These are phyloP conservation scores for Candida mesenterica DNA, from an alignment of 1,139 yeast genomes.

Conservation along the genomic window DNA sequence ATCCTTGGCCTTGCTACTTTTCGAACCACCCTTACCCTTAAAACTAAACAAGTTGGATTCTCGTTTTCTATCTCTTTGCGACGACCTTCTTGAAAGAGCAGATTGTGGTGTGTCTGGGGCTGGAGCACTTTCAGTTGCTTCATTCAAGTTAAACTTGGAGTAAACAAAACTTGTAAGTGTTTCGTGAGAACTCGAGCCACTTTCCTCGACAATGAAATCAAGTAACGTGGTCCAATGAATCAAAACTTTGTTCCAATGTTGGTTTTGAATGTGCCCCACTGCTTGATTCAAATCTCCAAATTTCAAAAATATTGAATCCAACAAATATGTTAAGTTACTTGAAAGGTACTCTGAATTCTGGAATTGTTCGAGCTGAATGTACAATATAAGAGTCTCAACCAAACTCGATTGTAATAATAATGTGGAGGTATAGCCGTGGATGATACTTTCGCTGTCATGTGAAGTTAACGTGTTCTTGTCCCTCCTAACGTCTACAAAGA, in stretches of 20 bases:
- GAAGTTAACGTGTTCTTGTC: conserved; percentile 22
- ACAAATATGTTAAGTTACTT: conserved; percentile 24
- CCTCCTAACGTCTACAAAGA: conserved; percentile 17
- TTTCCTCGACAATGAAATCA: conserved; percentile 35
- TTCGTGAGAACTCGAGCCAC: conserved; percentile 42
- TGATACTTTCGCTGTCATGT: conserved; percentile 30
- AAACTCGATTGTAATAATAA: conserved; percentile 32
- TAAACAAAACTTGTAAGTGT: conserved; percentile 33
- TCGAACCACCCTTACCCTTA: conserved; percentile 22
- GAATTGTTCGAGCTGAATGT: conserved; percentile 43
- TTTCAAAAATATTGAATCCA: conserved; percentile 33
- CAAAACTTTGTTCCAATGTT: conserved; percentile 33
- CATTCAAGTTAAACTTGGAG: conserved; percentile 24
- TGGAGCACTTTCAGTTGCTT: conserved; percentile 7
- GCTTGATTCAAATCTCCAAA: conserved; percentile 26
- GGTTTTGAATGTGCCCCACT: conserved; percentile 32
- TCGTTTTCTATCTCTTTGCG: conserved; percentile 19
- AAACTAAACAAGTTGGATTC: conserved; percentile 31
- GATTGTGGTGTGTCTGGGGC: conserved; percentile 10
- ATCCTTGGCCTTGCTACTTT: conserved; percentile 21
- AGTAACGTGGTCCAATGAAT: conserved; percentile 32
- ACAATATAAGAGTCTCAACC: conserved; percentile 35
- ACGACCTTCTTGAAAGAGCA: conserved; percentile 5
- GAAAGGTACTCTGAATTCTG: conserved; percentile 41
- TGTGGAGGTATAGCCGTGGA: conserved; percentile 21